A percentile compares a stretch with the other conserved stretches of the same genome.
These are phyloP conservation scores for Trichoderma orchidacearum DNA, from an alignment of 495 filamentous ascomycete genomes.

Conservation along the genomic window DNA sequence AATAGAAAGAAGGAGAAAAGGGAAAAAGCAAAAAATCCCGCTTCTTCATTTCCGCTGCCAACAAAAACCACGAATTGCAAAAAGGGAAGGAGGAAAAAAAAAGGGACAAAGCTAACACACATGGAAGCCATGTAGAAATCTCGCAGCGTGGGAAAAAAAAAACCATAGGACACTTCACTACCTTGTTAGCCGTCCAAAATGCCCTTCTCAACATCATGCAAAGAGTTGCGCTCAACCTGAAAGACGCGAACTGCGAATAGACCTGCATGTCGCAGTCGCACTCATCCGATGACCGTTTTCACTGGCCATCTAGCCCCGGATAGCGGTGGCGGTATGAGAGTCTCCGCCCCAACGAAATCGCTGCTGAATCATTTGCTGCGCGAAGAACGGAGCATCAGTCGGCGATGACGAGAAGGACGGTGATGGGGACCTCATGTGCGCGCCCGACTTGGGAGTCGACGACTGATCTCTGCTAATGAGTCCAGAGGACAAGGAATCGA, in stretches of 20 bases:
- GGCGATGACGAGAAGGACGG: not conserved
- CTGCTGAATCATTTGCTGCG: not conserved
- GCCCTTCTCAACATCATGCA: not conserved
- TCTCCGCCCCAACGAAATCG: not conserved
- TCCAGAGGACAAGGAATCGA: not conserved
- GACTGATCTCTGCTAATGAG: not conserved
- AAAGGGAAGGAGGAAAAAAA: no score
- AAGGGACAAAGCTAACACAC: not conserved
- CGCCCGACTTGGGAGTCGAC: not conserved
- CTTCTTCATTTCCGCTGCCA: not conserved
- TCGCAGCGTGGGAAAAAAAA: not conserved
- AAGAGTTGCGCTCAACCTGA: not conserved
- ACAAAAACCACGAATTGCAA: not conserved
- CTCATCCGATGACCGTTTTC: not conserved
- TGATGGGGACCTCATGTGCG: not conserved
- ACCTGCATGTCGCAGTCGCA: not conserved
- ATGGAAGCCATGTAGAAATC: not conserved
- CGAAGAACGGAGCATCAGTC: not conserved
- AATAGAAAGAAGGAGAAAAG: not conserved
- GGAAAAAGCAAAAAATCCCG: not conserved
- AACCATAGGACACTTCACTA: not conserved
- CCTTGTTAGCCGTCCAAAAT: not conserved
- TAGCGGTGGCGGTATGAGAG: not conserved
- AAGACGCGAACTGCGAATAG: not conserved
- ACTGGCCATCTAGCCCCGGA: not conserved